Evolutionary conservation across 2,329 filamentous ascomycete genomes (phyloP).

Genomic region (Phaeosphaeriaceae sp.): DNA sequence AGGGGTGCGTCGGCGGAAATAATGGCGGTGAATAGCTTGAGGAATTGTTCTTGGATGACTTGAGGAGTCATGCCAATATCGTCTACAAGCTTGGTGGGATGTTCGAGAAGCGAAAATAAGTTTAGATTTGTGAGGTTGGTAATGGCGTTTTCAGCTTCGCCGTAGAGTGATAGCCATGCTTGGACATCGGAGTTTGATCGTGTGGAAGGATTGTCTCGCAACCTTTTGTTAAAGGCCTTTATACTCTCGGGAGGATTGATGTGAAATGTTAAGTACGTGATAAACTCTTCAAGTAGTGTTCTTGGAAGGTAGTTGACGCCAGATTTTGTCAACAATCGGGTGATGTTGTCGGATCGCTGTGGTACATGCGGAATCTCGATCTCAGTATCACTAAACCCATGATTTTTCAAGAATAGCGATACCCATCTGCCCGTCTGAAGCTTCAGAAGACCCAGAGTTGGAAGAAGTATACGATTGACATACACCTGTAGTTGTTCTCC

Average conservation of each 20-base stretch:
- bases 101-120: constrained; percentile 5
- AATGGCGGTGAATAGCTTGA: constrained; percentile 21
- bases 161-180: constrained; percentile 36
- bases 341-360: not conserved
- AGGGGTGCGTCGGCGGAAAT: constrained; percentile 17
- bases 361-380: constrained; percentile 22
- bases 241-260: constrained; percentile 29
- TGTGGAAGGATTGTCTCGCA: constrained; percentile 8
- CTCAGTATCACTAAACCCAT: constrained; percentile 14
- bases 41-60: constrained; percentile 18
- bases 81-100: not conserved
- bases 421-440: constrained; percentile 29
- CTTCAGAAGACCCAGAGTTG: constrained; percentile 17
- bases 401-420: constrained; percentile 31
- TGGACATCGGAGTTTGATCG: constrained; percentile 11
- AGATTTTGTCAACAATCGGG: not conserved
- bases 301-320: constrained; percentile 17
- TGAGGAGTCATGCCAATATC: constrained; percentile 15
- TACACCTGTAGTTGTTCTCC: constrained; percentile 7
- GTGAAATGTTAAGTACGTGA: constrained; percentile 24
- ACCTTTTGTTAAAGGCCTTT: constrained; percentile 23
- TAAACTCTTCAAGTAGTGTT: constrained; percentile 29
- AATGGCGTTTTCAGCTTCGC: not conserved
- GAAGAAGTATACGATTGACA: constrained; percentile 29
- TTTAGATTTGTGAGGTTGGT: not conserved